Evolutionary conservation across 2,329 filamentous ascomycete genomes (phyloP).

Genomic region (Sphaerulina populicola): DNA sequence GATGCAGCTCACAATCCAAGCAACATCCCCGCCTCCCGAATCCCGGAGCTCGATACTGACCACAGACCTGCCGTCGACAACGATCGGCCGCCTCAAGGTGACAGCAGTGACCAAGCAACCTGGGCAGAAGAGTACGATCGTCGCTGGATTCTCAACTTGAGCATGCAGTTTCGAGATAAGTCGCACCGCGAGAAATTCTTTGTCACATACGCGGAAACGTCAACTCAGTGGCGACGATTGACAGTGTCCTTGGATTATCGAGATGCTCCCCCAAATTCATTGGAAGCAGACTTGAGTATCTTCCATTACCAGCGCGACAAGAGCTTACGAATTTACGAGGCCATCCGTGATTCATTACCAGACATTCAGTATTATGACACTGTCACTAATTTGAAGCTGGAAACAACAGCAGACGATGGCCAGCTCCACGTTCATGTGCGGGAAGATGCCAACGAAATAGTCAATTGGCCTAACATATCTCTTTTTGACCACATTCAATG

Average conservation of each 20-base stretch:
- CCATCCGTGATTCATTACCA: conserved; percentile 81
- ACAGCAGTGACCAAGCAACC: conserved; percentile 48
- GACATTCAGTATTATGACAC: conserved; percentile 95
- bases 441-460: conserved; percentile 94
- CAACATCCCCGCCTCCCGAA: conserved; percentile 22
- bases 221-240: conserved; percentile 73
- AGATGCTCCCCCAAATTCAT: conserved; percentile 65
- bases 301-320: conserved; percentile 85
- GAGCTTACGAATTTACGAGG: conserved; percentile 84
- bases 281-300: conserved; percentile 72
- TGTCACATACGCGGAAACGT: conserved; percentile 78
- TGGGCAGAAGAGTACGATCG: conserved; percentile 74
- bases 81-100: conserved; percentile 30
- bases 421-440: conserved; percentile 92
- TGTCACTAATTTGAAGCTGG: conserved; percentile 88
- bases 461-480: conserved; percentile 67
- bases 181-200: conserved; percentile 96
- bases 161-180: conserved; percentile 94
- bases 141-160: conserved; percentile 87
- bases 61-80: conserved; percentile 13
- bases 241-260: conserved; percentile 93
- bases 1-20: conserved; percentile 9
- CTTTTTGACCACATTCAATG: conserved; percentile 63
- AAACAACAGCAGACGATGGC: conserved; percentile 75
- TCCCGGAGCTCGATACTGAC: conserved; percentile 14